Evolutionary conservation across 2,329 filamentous ascomycete species (phyloP), one percentile per base, ranked within the genome.

Genomic region (Claviceps citrina): DNA sequence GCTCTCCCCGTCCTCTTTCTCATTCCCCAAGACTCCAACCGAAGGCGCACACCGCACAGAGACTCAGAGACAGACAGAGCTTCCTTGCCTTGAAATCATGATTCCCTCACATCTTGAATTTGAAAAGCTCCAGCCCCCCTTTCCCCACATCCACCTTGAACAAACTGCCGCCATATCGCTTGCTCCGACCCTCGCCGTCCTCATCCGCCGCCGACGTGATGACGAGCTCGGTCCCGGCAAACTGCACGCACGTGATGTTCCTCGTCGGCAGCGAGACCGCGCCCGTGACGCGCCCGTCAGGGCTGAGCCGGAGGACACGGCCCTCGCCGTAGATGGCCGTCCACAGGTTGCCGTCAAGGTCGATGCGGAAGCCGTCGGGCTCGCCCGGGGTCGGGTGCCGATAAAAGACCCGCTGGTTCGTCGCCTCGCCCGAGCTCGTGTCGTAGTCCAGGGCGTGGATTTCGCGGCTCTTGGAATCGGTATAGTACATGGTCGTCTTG

Each of bases 261-360:
- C 70, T 70, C 10, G 86, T 93, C 4, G 86, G 85, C 47, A 93
- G 64, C 41, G 65, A 68, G 46, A 95, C 68, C 62, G 85, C 73
- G 6, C 83, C 85, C 5, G 87, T 66, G 24, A 93, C 61, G 51
- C 77, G 64, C 3, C 84, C 85, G 38, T 70, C 59, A 4, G 77
- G 73, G 36, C 71, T 75, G 52, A 94, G 79, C 56, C 81, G 76
- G 47, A 93, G 63, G 19, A 94, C 83, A 44, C 76, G 73, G 43
- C 73, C 67, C 46, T 81, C 82, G 40, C 85, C 85, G 54, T 84
- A 91, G n/a, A 91, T 68, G 7, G 84, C 83, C 45, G 82, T 78
- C 87, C 89, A 95, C 52, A 94, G 69, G 62, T 81, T 80, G n/a
- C 85, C 86, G 40, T 93, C 76, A 32, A 70, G 72, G 54, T 95